These are phyloP conservation scores for Chlamydomonas sp. DNA, from an alignment of 139 green algal genomes.

Conservation along the genomic window DNA sequence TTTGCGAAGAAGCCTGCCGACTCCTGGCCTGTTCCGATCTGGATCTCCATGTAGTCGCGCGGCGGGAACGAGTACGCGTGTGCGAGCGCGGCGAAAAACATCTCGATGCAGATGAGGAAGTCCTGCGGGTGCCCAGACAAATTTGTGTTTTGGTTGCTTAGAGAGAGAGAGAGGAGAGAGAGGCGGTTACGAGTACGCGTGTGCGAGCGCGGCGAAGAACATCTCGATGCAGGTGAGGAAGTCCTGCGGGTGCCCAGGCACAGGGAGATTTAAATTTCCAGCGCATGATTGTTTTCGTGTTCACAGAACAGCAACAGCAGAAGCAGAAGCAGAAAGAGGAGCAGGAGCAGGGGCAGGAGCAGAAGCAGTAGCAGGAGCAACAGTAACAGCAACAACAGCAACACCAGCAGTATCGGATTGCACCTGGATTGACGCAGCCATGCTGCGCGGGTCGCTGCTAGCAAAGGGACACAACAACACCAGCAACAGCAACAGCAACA, in stretches of 20 bases:
- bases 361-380: no score
- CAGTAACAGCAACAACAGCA: no score
- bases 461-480: no score
- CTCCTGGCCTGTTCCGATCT: no score
- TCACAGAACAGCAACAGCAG: background rate
- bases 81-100: slow-evolving; percentile 87
- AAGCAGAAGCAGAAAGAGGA: no score
- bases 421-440: no score
- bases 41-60: slow-evolving; percentile 26
- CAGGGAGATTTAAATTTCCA: slow-evolving; percentile 10
- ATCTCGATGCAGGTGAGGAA: slow-evolving; percentile 97
- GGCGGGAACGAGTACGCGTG: slow-evolving; percentile 89
- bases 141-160: no score
- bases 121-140: slow-evolving; percentile 50
- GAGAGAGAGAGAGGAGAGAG: no score
- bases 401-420: no score
- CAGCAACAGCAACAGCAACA: no score
- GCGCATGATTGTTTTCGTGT: background rate
- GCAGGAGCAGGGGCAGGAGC: no score
- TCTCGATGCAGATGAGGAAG: slow-evolving; percentile 95
- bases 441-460: no score
- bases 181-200: slow-evolving; percentile 89
- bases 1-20: slow-evolving; percentile 63
- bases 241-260: slow-evolving; percentile 46
- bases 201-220: slow-evolving; percentile 84